Conservation (phyloP, 2,329 filamentous ascomycete genomes). For the Fusarium sp. region DNA sequence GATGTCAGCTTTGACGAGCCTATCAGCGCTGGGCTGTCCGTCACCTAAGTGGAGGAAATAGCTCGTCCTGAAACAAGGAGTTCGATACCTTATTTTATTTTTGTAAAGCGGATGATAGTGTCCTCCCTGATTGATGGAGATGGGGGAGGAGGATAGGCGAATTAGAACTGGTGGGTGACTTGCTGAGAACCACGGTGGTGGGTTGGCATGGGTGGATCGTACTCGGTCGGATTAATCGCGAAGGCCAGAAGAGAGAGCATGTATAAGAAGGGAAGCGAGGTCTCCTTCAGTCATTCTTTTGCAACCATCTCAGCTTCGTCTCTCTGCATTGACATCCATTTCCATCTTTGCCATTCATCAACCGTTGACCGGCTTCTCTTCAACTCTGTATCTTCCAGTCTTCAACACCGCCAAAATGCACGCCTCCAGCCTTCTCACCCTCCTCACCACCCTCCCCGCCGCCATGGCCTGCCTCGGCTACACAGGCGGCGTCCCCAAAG, state of each 20-base stretch:
- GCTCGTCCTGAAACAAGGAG: neutral
- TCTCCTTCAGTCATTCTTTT: accelerated
- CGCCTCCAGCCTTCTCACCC: conserved; percentile 20
- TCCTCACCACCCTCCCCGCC: conserved; percentile 41
- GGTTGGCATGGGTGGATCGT: no score
- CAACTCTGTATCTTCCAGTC: neutral
- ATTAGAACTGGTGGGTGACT: neutral
- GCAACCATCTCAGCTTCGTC: accelerated
- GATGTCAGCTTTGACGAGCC: neutral
- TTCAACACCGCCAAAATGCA: neutral
- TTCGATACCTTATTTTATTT: neutral
- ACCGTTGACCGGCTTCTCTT: neutral
- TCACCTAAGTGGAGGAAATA: neutral
- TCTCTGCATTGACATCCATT: neutral
- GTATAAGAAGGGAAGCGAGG: neutral
- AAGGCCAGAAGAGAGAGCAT: accelerated
- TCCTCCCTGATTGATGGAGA: neutral
- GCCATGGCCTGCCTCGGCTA: conserved; percentile 45
- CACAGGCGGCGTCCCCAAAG: conserved; percentile 44
- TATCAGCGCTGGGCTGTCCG: neutral
- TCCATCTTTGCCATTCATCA: neutral
- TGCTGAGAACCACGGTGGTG: neutral
- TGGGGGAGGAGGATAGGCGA: neutral
- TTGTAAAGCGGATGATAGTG: neutral
- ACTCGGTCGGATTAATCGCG: neutral